Evolutionary conservation across 2,329 filamentous ascomycete species (phyloP), one percentile per base, ranked within the genome.

Genomic region (Diaporthe longicolla): DNA sequence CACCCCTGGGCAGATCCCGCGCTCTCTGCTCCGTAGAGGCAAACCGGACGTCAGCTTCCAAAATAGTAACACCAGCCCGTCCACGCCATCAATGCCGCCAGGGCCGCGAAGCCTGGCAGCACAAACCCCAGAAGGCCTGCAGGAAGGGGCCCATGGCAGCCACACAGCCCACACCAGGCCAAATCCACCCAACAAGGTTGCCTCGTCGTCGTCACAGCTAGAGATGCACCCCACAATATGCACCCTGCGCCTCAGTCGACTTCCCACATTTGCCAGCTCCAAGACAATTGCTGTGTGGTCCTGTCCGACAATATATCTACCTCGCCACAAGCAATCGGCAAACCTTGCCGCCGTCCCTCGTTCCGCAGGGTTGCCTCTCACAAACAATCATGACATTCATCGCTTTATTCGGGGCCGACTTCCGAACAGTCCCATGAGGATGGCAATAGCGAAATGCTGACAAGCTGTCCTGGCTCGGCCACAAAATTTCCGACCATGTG

Each of bases 31-130:
- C 45, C 8, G 45, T 48, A 71, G 10, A 71, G 57, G 69, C 69
- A 43, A 24, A 71, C 35, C 10, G 37, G 37, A 59, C 55, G 43
- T 61, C 55, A 61, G 55, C 55, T 61, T 52, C 55, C 57, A 71
- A 71, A 71, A 71, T 71, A 71, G 69, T 17, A 71, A 71, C 69
- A 63, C 69, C 45, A 52, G 35, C 61, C 43, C 45, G 43, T 29
- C 61, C 26, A 66, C 61, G 29, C 61, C 45, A 66, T 66, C 45
- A 66, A 66, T 66, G 61, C 61, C 68, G 66, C 40, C 17, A 48
- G 15, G 43, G 29, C 29, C 29, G 29, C 29, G 29, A 6, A 32
- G 29, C 43, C 43, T 43, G 43, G 43, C 13, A 45, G 43, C 43
- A 45, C 43, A 45, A 45, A 21, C 17, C 40, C 37, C 32, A 40